Conservation (phyloP, 208 protist genomes). For the Herpetomonas tarakana region DNA sequence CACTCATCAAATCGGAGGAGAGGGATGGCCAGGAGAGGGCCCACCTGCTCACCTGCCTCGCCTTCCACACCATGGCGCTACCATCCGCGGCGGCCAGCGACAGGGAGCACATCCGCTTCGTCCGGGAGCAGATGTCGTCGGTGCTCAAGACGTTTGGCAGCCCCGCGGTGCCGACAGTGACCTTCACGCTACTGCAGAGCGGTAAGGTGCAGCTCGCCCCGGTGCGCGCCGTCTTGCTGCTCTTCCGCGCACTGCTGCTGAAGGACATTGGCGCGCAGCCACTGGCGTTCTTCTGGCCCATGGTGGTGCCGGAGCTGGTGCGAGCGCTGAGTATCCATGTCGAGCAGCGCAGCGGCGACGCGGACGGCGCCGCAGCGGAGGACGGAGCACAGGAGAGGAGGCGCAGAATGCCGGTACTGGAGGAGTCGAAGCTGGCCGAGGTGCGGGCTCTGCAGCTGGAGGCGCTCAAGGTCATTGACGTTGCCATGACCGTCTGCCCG, state of each 20-base stretch:
- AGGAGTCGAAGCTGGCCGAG: constrained; percentile 23
- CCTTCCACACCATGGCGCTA: constrained; percentile 29
- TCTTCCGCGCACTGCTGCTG: constrained; percentile 62
- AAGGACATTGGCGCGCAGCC: constrained; percentile 16
- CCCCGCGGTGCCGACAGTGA: constrained; percentile 10
- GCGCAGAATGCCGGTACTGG: background rate
- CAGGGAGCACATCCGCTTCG: constrained; percentile 31
- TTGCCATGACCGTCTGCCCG: constrained; percentile 41
- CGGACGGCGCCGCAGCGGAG: background rate
- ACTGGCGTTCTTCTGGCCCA: constrained; percentile 45
- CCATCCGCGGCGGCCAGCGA: constrained; percentile 17
- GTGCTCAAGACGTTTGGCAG: constrained; percentile 20
- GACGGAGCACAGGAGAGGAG: background rate
- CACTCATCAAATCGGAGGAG: constrained; percentile 36
- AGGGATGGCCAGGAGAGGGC: constrained; percentile 35
- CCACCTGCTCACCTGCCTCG: constrained; percentile 26
- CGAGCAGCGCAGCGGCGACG: constrained; percentile 1
- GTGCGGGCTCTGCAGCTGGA: constrained; percentile 49
- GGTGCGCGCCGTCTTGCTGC: constrained; percentile 33
- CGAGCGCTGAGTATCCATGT: constrained; percentile 6
- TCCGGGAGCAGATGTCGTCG: constrained; percentile 41
- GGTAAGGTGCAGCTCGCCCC: constrained; percentile 24
- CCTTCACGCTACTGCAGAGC: constrained; percentile 11
- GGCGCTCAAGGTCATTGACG: constrained; percentile 55
- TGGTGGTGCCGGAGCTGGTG: constrained; percentile 41